Conservation (phyloP, 163 green algal species). For the Chlamydomonas reinhardtii region DNA sequence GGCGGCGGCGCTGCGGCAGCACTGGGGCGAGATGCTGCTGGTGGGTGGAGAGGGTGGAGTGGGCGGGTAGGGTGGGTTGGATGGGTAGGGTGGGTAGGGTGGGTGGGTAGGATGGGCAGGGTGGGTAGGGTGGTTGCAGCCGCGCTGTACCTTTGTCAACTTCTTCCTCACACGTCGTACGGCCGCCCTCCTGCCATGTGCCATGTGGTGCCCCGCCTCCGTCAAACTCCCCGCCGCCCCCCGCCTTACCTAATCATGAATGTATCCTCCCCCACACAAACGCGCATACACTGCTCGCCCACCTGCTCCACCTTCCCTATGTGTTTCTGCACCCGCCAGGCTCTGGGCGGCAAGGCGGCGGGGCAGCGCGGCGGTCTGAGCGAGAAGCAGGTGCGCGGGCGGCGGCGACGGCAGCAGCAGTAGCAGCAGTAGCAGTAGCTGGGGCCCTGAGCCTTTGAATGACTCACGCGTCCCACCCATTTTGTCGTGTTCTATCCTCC, state of each 20-base stretch:
- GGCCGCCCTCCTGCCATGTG: too few species aligned
- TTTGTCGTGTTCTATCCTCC: too few species aligned
- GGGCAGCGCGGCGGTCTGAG: constrained; percentile 17
- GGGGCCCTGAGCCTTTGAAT: too few species aligned
- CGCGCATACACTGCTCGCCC: neutral
- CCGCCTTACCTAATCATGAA: too few species aligned
- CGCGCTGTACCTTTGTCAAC: too few species aligned
- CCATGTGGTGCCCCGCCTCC: neutral
- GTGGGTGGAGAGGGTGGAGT: neutral
- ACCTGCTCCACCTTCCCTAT: neutral
- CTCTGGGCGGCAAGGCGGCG: constrained; percentile 8
- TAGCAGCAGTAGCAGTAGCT: too few species aligned
- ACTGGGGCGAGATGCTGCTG: constrained; percentile 55
- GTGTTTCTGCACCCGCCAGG: neutral
- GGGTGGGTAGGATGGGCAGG: neutral
- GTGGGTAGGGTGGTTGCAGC: neutral
- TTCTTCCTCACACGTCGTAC: too few species aligned
- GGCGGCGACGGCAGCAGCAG: too few species aligned
- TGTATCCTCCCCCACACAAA: too few species aligned
- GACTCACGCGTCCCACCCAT: too few species aligned
- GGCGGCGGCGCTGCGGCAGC: constrained; percentile 26
- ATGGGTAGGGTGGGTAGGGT: too few species aligned
- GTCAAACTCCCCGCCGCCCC: neutral
- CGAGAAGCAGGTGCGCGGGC: constrained; percentile 39
- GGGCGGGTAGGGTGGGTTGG: neutral